These are phyloP conservation scores for Phytophthora agathidicida DNA, from an alignment of 352 stramenopile species.

Conservation along the genomic window DNA sequence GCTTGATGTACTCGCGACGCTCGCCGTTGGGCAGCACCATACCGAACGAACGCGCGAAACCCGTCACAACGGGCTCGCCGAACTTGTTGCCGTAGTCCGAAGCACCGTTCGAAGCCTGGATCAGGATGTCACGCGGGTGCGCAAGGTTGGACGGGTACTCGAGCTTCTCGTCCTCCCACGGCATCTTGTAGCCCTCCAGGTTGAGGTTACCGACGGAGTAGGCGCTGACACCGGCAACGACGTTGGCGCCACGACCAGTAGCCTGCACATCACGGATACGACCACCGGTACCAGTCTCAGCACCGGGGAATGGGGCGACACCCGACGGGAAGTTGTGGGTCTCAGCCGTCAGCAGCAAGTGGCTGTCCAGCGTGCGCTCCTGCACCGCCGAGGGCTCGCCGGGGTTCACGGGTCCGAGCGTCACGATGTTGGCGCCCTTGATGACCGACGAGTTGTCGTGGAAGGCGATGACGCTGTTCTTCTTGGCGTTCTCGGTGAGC, in stretches of 20 bases:
- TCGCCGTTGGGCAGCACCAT: conserved; percentile 95
- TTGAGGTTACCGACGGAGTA: conserved; percentile 95
- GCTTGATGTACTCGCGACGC: conserved; percentile 99
- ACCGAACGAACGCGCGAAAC: conserved; percentile 98
- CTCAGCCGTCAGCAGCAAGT: conserved; percentile 98
- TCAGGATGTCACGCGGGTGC: conserved; percentile 94
- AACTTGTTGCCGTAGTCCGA: conserved; percentile 99
- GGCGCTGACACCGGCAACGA: conserved; percentile 92
- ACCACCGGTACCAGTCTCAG: conserved; percentile 97
- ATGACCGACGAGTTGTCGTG: conserved; percentile 99
- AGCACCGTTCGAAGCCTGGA: conserved; percentile 97
- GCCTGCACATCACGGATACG: conserved; percentile 99
- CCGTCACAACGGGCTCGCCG: conserved; percentile 98
- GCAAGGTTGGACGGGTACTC: conserved; percentile 92
- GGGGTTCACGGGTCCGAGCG: conserved; percentile 71
- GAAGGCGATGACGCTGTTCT: conserved; percentile 99
- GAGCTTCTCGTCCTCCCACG: conserved; percentile 96
- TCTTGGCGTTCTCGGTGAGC: conserved; percentile 86
- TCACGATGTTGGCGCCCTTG: conserved; percentile 90
- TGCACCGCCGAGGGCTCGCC: conserved; percentile 73
- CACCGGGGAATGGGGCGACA: conserved; percentile 95
- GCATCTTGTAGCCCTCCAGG: conserved; percentile 95
- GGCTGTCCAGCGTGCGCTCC: conserved; percentile 82
- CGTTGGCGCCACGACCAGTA: conserved; percentile 96
- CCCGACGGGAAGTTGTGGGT: conserved; percentile 99